phyloP scores from a whole-genome alignment of 768 basidiomycete genomes.

The Trametes elegans region DNA sequence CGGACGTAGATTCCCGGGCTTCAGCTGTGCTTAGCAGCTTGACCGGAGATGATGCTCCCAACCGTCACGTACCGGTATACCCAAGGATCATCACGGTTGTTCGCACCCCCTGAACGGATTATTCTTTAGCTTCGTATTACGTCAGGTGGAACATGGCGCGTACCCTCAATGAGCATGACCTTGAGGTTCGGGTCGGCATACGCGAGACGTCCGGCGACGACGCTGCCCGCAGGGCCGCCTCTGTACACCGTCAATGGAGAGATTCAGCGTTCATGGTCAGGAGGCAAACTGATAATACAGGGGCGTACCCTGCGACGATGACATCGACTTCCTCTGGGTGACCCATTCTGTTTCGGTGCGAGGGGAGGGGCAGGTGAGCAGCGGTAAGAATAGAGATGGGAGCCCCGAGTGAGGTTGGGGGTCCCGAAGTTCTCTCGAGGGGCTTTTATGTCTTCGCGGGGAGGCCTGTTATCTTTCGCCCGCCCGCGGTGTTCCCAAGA shows the following conservation, averaged over 20 bases:
- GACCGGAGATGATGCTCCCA: not conserved
- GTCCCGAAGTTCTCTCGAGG: constrained; percentile 11
- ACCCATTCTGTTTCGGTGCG: constrained; percentile 29
- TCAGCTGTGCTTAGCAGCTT: not conserved
- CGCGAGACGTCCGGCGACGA: constrained; percentile 66
- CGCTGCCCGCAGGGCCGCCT: constrained; percentile 70
- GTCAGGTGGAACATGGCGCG: not conserved
- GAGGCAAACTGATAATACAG: not conserved
- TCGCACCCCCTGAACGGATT: constrained; percentile 49
- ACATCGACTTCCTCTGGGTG: constrained; percentile 74
- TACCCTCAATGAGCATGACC: constrained; percentile 75
- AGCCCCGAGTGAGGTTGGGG: constrained; percentile 19
- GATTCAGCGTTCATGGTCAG: not conserved
- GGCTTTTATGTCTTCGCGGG: constrained; percentile 17
- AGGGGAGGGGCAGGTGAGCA: constrained; percentile 17
- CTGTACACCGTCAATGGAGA: constrained; percentile 19
- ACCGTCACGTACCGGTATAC: constrained; percentile 50
- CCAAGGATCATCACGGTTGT: constrained; percentile 75
- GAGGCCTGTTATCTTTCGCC: constrained; percentile 12
- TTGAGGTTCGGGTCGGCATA: constrained; percentile 71
- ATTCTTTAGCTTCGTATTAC: not conserved
- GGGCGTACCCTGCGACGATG: constrained; percentile 56
- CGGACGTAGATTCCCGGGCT: constrained; percentile 67
- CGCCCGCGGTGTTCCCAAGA: constrained; percentile 12
- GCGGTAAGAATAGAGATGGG: constrained; percentile 19